Conservation (phyloP, 805 yeast species). For the Candida maesae region DNA sequence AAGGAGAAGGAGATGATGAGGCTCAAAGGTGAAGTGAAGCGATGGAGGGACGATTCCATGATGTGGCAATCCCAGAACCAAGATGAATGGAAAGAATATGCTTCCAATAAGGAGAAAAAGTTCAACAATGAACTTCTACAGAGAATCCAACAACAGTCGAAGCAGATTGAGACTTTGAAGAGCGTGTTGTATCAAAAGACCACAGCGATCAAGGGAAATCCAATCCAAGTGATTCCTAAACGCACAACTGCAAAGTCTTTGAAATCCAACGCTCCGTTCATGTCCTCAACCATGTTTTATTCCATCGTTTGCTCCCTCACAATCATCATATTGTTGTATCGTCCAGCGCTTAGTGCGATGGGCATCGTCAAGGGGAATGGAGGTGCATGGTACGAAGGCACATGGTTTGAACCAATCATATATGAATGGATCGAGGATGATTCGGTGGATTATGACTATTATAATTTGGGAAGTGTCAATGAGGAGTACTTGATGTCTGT, state of each 20-base stretch:
- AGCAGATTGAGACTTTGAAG: slow-evolving; percentile 14
- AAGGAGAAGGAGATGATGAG: slow-evolving; percentile 7
- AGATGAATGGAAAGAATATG: slow-evolving; percentile 4
- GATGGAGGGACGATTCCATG: slow-evolving; percentile 7
- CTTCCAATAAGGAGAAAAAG: slow-evolving; percentile 5
- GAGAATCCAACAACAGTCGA: slow-evolving; percentile 20
- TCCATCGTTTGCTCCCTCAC: background rate
- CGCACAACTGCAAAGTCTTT: background rate
- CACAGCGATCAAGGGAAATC: background rate
- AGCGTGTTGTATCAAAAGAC: slow-evolving; percentile 9
- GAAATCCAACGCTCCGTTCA: background rate
- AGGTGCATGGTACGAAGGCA: slow-evolving; percentile 18
- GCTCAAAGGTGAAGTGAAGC: slow-evolving; percentile 8
- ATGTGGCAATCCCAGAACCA: slow-evolving; percentile 11
- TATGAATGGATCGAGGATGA: slow-evolving; percentile 14
- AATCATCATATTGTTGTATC: background rate
- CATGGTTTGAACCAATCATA: slow-evolving; percentile 17
- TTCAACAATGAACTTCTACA: slow-evolving; percentile 18
- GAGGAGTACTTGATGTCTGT: slow-evolving; percentile 15
- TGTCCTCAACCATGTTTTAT: background rate
- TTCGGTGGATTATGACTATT: slow-evolving; percentile 24
- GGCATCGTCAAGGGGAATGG: too few relatives aligned
- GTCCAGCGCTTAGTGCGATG: background rate
- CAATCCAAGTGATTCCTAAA: background rate
- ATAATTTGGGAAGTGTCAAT: slow-evolving; percentile 18